Conservation (phyloP, 768 basidiomycete genomes). For the Tulasnella sp. region DNA sequence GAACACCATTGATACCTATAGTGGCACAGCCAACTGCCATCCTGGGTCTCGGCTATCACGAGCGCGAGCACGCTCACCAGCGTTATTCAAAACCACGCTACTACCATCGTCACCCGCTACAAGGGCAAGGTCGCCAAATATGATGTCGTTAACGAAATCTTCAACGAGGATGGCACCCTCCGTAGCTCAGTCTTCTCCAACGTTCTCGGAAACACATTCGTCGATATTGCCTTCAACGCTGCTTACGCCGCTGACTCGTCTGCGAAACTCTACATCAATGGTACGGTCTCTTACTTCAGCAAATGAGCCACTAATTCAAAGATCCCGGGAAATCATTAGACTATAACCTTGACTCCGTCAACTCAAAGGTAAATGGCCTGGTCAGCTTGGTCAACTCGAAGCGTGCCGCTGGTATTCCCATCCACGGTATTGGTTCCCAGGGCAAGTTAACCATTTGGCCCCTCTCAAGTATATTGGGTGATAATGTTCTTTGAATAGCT, state of each 20-base stretch:
- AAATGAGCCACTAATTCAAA: background rate
- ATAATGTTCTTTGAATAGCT: background rate
- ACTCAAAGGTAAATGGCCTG: constrained; percentile 12
- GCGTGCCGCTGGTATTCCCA: constrained; percentile 20
- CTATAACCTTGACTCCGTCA: constrained; percentile 31
- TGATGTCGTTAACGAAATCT: constrained; percentile 47
- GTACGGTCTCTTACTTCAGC: background rate
- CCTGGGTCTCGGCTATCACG: constrained; percentile 33
- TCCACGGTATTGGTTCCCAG: constrained; percentile 32
- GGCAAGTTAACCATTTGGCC: background rate
- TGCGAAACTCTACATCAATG: constrained; percentile 41
- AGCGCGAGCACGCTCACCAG: constrained; percentile 33
- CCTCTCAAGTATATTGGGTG: background rate
- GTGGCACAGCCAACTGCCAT: constrained; percentile 34
- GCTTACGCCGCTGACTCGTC: constrained; percentile 56
- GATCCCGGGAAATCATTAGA: background rate
- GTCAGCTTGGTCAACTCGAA: constrained; percentile 15
- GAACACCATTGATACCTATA: background rate
- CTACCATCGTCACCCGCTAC: constrained; percentile 33
- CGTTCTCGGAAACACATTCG: constrained; percentile 53
- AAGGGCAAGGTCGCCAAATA: constrained; percentile 34
- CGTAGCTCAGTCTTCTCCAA: constrained; percentile 50
- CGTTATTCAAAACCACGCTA: constrained; percentile 38
- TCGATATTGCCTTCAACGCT: constrained; percentile 57
- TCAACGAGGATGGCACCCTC: constrained; percentile 57